Percentiles rank a stretch among this genome's conserved stretches.
Conservation (phyloP, 2,329 filamentous ascomycete species). For the Aspergillus persii region DNA sequence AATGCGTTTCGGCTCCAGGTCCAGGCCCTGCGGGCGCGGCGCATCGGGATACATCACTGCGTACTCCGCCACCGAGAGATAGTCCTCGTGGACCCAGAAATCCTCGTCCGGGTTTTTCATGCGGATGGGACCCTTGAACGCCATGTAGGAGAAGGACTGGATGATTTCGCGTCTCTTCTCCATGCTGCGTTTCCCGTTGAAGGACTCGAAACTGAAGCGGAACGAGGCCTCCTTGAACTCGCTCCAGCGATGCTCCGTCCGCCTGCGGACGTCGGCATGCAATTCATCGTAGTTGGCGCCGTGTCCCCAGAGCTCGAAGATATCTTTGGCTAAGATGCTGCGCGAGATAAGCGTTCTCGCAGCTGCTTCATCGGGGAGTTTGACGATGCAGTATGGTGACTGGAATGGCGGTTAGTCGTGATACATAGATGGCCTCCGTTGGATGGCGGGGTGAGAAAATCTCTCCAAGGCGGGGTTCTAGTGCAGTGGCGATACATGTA, state of each 20-base stretch:
- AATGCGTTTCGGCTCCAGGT: constrained; percentile 58
- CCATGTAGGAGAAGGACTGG: constrained; percentile 75
- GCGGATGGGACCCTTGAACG: constrained; percentile 72
- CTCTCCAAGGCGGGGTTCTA: neutral
- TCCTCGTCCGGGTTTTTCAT: constrained; percentile 72
- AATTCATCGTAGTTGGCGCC: constrained; percentile 66
- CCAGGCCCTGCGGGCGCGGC: constrained; percentile 24
- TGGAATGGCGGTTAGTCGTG: constrained; percentile 38
- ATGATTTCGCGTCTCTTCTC: constrained; percentile 70
- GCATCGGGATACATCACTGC: constrained; percentile 1
- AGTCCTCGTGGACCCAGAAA: constrained; percentile 83
- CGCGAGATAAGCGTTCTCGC: constrained; percentile 68
- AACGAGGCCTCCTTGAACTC: constrained; percentile 67
- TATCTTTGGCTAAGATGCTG: constrained; percentile 76
- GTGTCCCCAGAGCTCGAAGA: constrained; percentile 86
- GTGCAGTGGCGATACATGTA: neutral
- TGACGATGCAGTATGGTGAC: constrained; percentile 84
- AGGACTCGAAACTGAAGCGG: constrained; percentile 82
- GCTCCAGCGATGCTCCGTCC: constrained; percentile 64
- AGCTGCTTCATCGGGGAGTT: constrained; percentile 62
- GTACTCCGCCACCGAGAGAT: constrained; percentile 50
- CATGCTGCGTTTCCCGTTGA: constrained; percentile 67
- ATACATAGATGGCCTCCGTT: constrained; percentile 1
- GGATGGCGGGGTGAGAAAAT: constrained; percentile 3
- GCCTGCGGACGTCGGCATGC: constrained; percentile 61